Evolutionary conservation across 805 yeast species (phyloP), one percentile per base, ranked within the genome.

Genomic region (Maudiozyma serrabonitensis): DNA sequence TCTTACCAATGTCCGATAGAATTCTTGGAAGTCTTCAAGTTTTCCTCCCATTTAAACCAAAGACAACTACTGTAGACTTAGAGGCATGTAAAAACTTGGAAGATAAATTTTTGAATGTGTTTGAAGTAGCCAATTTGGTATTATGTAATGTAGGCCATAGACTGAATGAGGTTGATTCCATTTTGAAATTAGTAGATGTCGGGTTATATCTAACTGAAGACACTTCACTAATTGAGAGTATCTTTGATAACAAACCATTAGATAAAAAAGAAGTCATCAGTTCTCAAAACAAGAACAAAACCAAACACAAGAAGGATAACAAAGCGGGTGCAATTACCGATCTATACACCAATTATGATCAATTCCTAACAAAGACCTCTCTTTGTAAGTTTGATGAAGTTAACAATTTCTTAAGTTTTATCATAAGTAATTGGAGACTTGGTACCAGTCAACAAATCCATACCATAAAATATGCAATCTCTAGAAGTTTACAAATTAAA

Each of bases 361-460:
- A 78, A 47, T 84, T 84, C 56, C 61, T 63, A 28, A 59, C 66
- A 8, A 63, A 68, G 9, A 72, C 79, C 15, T 70, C 81, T 5
- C 39, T 52, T 0, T 26, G 49, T 1, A 75, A 80, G 7, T 55
- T 58, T 32, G 52, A 56, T 45, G 57, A 56, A 3, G 52, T 68
- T 11, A 57, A 61, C 39, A 45, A 51, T 6, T 84, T 87, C 56
- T 73, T 85, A 50, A 68, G 64, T 16, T 59, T 69, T 1, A 65
- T 82, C 7, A 62, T 85, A 25, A 62, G 73, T 16, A 74, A 71
- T 49, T 72, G 76, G 46, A 65, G 69, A 1, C 63, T 88, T 42
- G 79, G 90, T 1, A 73, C 84, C 1, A 78, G 84, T 2, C 81
- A 81, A 55, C 78, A 84, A 52, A 73, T 80, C 44, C 76, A 76